Evolutionary conservation across 2,329 filamentous ascomycete genomes (phyloP).

Genomic region (Aspergillus cejpii): DNA sequence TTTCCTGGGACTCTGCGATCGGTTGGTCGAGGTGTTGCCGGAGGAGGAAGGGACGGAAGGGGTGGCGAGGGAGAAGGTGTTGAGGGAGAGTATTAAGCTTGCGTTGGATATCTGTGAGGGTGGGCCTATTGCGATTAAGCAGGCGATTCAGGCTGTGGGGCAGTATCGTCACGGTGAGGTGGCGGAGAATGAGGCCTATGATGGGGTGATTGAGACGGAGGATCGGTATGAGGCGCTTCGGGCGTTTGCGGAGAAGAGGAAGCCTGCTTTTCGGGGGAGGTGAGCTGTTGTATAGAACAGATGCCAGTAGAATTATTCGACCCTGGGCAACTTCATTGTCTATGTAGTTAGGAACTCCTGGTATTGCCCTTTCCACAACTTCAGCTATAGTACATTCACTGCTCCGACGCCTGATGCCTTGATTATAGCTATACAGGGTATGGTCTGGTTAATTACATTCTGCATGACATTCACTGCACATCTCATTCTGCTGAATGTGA

Average conservation of each 20-base stretch:
- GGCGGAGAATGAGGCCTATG: constrained; percentile 82
- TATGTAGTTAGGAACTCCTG: too few species aligned
- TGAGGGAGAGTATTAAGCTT: constrained; percentile 69
- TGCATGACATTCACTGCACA: too few species aligned
- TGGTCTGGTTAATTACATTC: too few species aligned
- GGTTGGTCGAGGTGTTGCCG: constrained; percentile 72
- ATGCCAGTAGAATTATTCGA: too few species aligned
- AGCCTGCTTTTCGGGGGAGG: constrained; percentile 58
- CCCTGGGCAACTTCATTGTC: too few species aligned
- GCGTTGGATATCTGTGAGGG: constrained; percentile 84
- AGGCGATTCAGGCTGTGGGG: constrained; percentile 70
- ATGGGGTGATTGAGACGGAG: constrained; percentile 71
- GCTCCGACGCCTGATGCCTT: too few species aligned
- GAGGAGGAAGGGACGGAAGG: constrained; percentile 48
- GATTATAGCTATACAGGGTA: too few species aligned
- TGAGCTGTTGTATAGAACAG: too few species aligned
- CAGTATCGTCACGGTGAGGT: constrained; percentile 60
- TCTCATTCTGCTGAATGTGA: too few species aligned
- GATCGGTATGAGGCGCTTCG: constrained; percentile 81
- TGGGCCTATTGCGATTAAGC: constrained; percentile 73
- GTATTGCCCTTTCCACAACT: too few species aligned
- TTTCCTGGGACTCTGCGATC: constrained; percentile 81
- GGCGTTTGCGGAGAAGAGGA: constrained; percentile 75
- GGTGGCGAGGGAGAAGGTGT: constrained; percentile 58
- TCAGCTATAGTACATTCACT: too few species aligned